Base-by-base conservation (phyloP, 306 rosid species). In the Fragaria iinumae region DNA sequence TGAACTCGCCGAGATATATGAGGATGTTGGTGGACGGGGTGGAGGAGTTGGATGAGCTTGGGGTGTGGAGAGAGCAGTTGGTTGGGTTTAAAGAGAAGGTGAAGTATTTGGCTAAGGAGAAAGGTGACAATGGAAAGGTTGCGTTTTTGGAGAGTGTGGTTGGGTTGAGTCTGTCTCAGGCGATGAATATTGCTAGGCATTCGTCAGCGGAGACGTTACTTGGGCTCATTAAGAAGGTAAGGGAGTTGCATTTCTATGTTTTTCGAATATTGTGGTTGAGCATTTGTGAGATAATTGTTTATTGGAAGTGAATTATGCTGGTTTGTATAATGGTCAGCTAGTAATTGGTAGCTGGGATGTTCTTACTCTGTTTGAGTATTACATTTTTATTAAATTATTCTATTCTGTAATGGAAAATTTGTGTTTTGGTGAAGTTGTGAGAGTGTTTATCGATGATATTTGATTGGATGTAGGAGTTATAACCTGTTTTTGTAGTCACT, bases 101-200 rank as follows among this genome's bases (percentile, higher is more conserved):
- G 29, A 25, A 76, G 81, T 79, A 60, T 23, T 77, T 95, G 74
- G 97, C 96, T 2, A 43, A 67, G 63, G 79, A 81, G 70, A 95
- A 90, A 73, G 95, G 97, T 45, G 98, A 90, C 72, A 74, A 78
- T 14, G 97, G 97, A 0, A 92, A 95, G 79, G 89, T 92, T 53
- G 95, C 93, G 4, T 87, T 88, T 76, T 70, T 92, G 85, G 98
- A 92, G 91, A 87, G 92, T 78, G 80, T 80, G 4, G 86, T 88
- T 0, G 97, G 93, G 25, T 84, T 95, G 82, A 84, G 84, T 69
- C 85, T 90, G 21, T 83, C 95, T 83, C 89, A 91, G 8, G 96
- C 98, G 56, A 90, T 92, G 90, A 86, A 92, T 76, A 84, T 92
- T 52, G 88, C 96, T 2, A 83, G 92, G 56, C 83, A 95, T 79